phyloP scores from a whole-genome alignment of 2,329 filamentous ascomycete genomes.

The Penicillium hordei region DNA sequence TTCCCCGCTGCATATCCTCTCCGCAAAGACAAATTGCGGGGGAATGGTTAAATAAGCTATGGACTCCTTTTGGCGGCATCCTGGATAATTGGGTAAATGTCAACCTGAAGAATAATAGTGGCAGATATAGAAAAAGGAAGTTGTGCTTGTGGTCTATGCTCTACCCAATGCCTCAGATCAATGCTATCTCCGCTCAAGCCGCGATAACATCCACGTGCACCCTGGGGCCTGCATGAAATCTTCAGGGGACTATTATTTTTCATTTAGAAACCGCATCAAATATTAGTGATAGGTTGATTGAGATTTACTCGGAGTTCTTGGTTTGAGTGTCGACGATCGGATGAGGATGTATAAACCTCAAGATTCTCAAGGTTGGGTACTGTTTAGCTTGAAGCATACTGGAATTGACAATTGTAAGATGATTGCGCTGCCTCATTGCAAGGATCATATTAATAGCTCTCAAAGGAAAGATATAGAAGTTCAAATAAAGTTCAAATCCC shows the following conservation, averaged over 20 bases:
- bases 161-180: not conserved
- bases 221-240: not conserved
- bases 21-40: slow-evolving; percentile 1
- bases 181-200: not conserved
- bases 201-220: not conserved
- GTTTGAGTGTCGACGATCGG: not conserved
- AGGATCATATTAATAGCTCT: not conserved
- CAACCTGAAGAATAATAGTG: not conserved
- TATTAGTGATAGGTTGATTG: too few species aligned
- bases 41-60: not conserved
- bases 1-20: not conserved
- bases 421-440: not conserved
- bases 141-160: not conserved
- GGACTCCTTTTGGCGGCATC: too few species aligned
- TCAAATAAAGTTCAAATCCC: not conserved
- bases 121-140: not conserved
- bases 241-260: not conserved
- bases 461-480: not conserved
- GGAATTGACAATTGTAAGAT: not conserved
- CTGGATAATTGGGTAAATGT: not conserved
- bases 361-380: not conserved
- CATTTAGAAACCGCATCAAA: not conserved
- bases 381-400: slow-evolving; percentile 8
- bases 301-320: not conserved
- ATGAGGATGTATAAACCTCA: not conserved